phyloP scores from a whole-genome alignment of 495 filamentous ascomycete species.

The Hyaloscypha variabilis region DNA sequence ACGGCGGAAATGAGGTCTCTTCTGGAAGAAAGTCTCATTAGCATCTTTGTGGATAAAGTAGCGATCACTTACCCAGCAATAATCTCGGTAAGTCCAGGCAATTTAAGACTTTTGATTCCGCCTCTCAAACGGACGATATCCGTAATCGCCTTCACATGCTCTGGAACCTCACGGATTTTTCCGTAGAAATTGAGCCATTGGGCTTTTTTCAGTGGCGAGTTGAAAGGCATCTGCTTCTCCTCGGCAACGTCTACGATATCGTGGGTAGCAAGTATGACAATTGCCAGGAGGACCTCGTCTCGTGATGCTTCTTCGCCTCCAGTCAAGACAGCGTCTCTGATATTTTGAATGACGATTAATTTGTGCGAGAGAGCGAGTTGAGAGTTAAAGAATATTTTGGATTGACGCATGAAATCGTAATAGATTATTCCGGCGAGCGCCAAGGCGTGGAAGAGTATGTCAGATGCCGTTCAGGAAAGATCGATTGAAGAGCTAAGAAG shows the following conservation, averaged over 20 bases:
- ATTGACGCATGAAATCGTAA: no score
- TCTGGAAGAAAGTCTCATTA: neutral
- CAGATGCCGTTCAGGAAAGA: no score
- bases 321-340: neutral
- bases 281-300: slow-evolving; percentile 9
- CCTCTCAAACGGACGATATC: neutral
- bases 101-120: neutral
- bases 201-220: slow-evolving; percentile 1
- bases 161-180: neutral
- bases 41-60: neutral
- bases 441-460: neutral
- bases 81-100: neutral
- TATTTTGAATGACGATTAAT: neutral
- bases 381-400: neutral
- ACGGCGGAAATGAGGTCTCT: slow-evolving; percentile 2
- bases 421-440: no score
- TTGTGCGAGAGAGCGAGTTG: neutral
- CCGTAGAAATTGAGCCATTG: slow-evolving; percentile 17
- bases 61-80: neutral
- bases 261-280: neutral
- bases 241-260: neutral
- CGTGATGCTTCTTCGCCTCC: neutral
- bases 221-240: neutral
- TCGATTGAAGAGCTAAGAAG: no score
- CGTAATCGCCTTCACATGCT: slow-evolving; percentile 1